phyloP scores from a whole-genome alignment of 805 yeast genomes.

The Barnettozyma wickerhamii region DNA sequence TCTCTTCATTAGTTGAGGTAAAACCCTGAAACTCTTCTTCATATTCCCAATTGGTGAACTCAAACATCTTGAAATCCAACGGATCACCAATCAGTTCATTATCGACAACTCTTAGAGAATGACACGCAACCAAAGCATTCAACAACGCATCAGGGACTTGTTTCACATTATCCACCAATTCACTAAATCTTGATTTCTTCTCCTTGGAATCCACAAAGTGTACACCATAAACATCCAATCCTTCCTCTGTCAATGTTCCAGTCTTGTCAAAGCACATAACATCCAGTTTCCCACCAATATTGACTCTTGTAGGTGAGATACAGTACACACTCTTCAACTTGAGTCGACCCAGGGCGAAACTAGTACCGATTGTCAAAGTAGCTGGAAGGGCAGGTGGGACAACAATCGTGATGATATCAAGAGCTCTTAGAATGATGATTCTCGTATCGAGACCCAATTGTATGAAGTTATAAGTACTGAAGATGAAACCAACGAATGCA shows the following conservation, averaged over 20 bases:
- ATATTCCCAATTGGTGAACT: constrained; percentile 75
- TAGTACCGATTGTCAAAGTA: constrained; percentile 92
- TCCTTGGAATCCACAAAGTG: constrained; percentile 29
- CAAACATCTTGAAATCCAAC: constrained; percentile 88
- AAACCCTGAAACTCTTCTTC: constrained; percentile 57
- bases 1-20: constrained; percentile 33
- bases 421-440: constrained; percentile 78
- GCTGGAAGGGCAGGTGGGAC: constrained; percentile 99
- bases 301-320: constrained; percentile 90
- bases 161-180: constrained; percentile 21
- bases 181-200: constrained; percentile 21
- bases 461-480: constrained; percentile 80
- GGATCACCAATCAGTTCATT: constrained; percentile 90
- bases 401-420: constrained; percentile 92
- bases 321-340: constrained; percentile 72
- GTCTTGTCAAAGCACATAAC: constrained; percentile 93
- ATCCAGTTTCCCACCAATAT: constrained; percentile 93
- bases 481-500: constrained; percentile 78
- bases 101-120: constrained; percentile 77
- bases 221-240: constrained; percentile 80
- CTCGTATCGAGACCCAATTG: constrained; percentile 64
- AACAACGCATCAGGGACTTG: constrained; percentile 28
- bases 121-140: constrained; percentile 60
- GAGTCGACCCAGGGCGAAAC: constrained; percentile 79
- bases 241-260: constrained; percentile 96